These are phyloP conservation scores for Mortierella sp. DNA, from an alignment of 371 early-diverging fungal species.

Conservation along the genomic window DNA sequence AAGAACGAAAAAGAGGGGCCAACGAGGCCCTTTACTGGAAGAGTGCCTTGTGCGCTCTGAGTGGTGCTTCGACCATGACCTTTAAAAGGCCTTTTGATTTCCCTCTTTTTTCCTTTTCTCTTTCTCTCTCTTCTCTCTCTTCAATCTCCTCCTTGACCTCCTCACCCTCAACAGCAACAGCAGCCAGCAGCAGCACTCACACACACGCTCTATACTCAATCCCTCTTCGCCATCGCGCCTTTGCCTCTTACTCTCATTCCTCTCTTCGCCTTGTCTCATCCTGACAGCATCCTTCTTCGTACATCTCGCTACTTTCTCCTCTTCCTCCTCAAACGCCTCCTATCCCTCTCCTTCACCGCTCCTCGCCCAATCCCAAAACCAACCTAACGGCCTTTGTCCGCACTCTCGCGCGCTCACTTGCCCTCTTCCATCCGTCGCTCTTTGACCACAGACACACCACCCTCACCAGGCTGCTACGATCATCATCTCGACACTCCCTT, in stretches of 20 bases:
- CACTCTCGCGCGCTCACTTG: not conserved
- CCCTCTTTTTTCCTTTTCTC: not conserved
- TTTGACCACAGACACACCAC: not conserved
- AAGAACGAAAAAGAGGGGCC: not conserved
- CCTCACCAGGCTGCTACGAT: not conserved
- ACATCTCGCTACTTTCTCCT: not conserved
- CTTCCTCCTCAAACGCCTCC: constrained; percentile 6
- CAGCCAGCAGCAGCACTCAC: too few species aligned
- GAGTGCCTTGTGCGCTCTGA: not conserved
- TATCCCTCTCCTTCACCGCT: not conserved
- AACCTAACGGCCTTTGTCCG: constrained; percentile 9
- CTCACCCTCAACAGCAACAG: too few species aligned
- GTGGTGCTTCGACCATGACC: not conserved
- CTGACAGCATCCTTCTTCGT: constrained; percentile 1
- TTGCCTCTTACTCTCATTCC: not conserved
- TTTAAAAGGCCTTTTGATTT: not conserved
- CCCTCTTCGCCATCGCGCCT: too few species aligned
- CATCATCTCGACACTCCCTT: constrained; percentile 18
- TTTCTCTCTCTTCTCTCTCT: not conserved
- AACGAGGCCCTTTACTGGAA: not conserved
- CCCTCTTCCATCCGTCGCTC: not conserved
- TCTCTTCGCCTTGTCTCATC: not conserved
- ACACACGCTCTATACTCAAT: too few species aligned
- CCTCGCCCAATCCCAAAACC: not conserved
- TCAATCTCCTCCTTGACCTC: too few species aligned